phyloP scores from a whole-genome alignment of 1,139 yeast genomes.

The Saccharomyces hybrid region DNA sequence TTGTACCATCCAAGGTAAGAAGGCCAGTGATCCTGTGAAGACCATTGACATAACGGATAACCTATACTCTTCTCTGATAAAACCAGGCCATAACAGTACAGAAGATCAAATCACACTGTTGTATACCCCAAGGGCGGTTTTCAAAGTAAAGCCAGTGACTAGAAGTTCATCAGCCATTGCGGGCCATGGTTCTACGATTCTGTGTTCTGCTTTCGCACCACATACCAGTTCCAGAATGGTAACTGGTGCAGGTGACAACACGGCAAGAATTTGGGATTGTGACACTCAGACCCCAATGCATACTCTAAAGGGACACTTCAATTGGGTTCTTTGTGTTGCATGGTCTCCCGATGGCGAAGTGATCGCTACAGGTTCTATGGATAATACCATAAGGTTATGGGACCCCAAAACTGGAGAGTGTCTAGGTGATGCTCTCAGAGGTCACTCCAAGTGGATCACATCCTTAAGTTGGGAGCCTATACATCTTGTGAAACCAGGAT shows the following conservation, averaged over 20 bases:
- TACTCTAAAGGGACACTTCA: conserved; percentile 75
- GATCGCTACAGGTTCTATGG: conserved; percentile 97
- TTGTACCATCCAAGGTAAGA: conserved; percentile 39
- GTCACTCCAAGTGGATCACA: conserved; percentile 87
- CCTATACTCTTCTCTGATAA: conserved; percentile 67
- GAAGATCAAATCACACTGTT: conserved; percentile 90
- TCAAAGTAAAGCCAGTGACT: conserved; percentile 86
- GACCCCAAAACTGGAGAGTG: conserved; percentile 68
- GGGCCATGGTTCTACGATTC: conserved; percentile 90
- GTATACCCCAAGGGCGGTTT: conserved; percentile 90
- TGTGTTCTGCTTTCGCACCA: conserved; percentile 92
- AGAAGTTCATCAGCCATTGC: conserved; percentile 87
- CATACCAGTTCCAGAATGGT: conserved; percentile 79
- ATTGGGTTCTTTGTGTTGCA: conserved; percentile 91
- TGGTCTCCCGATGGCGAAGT: conserved; percentile 90
- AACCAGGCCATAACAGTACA: conserved; percentile 81
- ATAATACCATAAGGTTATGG: conserved; percentile 82
- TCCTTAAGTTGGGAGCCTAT: conserved; percentile 91
- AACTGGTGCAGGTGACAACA: conserved; percentile 94
- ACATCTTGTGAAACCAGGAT: conserved; percentile 62
- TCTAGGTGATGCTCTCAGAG: conserved; percentile 63
- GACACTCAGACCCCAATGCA: conserved; percentile 85
- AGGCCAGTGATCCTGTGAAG: conserved; percentile 33
- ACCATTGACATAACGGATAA: conserved; percentile 70
- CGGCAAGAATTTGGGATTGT: conserved; percentile 98